Base-by-base conservation (phyloP, 768 basidiomycete genomes). In the Hericium rajendrae region DNA sequence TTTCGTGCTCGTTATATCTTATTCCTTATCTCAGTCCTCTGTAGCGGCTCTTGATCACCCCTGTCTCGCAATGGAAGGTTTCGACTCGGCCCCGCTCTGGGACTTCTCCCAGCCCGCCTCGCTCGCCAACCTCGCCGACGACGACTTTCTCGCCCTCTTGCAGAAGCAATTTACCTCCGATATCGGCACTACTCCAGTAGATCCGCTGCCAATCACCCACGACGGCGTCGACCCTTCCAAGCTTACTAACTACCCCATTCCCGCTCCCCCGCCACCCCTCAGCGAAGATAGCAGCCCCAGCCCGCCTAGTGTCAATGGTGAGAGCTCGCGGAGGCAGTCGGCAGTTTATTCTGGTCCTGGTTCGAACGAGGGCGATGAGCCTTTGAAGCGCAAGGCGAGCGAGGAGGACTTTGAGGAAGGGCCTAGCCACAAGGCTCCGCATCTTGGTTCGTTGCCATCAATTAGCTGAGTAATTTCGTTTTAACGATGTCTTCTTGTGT, bases 211-310 rank as follows among this genome's bases (percentile, higher is more conserved):
- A 57, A 68, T 67, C 61, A 66, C 72, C 48, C 71, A 66, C 20
- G 74, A 77, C 60, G 75, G 73, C 57, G 73, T 86, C 58, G 80
- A 86, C 64, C 84, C 85, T 0, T 81, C 85, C 68, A 79, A 69
- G 64, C 76, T 85, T 40, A 75, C 76, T 11, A 70, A 73, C 11
- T 76, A 76, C 55, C 74, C 81, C 2, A 68, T 80, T 6, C 73
- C 80, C 22, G 79, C 73, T 58, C 68, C 80, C 48, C 81, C 79
- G 22, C 83, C 88, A 4, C 78, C 82, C 2, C 85, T 85, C 0
- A 72, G 69, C 60, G 88, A 87, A 63, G 86, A 88, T 64, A 88
- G 84, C 70, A 87, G 85, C 59, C 88, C 89, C 38, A 91, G 88
- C 62, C 87, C 90, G 2, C 79, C 84, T 4, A 80, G 80, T 62